A percentile compares a stretch with the other conserved stretches of the same genome.
Conservation (phyloP, 768 basidiomycete species). For the Scleroderma bovista region DNA sequence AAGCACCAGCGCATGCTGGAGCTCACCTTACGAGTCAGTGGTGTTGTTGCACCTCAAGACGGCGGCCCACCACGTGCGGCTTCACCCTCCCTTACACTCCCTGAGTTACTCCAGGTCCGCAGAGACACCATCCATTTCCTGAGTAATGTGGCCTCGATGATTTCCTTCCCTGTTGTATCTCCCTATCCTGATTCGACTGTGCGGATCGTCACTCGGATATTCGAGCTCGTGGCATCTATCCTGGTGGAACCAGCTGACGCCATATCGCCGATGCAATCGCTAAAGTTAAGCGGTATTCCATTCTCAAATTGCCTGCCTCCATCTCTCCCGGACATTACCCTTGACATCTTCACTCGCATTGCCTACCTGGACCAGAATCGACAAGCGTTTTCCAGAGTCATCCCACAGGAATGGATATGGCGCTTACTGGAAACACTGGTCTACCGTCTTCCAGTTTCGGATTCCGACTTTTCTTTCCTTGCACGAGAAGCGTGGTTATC, state of each 20-base stretch:
- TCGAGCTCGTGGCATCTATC: slow-evolving; percentile 68
- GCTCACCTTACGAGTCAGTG: slow-evolving; percentile 65
- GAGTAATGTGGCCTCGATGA: slow-evolving; percentile 48
- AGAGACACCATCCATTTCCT: slow-evolving; percentile 74
- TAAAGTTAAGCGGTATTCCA: slow-evolving; percentile 47
- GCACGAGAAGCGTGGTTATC: slow-evolving; percentile 65
- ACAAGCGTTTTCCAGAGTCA: slow-evolving; percentile 54
- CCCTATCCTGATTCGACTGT: slow-evolving; percentile 37
- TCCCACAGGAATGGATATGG: slow-evolving; percentile 56
- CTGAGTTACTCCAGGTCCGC: slow-evolving; percentile 67
- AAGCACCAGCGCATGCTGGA: slow-evolving; percentile 59
- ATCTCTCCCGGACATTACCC: slow-evolving; percentile 62
- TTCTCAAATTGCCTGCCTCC: slow-evolving; percentile 48
- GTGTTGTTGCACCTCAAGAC: slow-evolving; percentile 34
- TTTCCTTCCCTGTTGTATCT: slow-evolving; percentile 41
- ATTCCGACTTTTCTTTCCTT: slow-evolving; percentile 66
- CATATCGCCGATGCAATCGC: slow-evolving; percentile 52
- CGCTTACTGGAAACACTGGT: slow-evolving; percentile 64
- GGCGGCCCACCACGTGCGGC: slow-evolving; percentile 34
- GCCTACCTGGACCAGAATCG: slow-evolving; percentile 77
- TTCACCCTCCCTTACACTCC: slow-evolving; percentile 59
- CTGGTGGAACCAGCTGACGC: slow-evolving; percentile 66
- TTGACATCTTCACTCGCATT: slow-evolving; percentile 80
- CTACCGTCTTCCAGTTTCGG: slow-evolving; percentile 76
- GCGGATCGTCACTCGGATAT: slow-evolving; percentile 51